These are phyloP conservation scores for Pseudogymnoascus sp. DNA, from an alignment of 2,329 filamentous ascomycete genomes.

Conservation along the genomic window DNA sequence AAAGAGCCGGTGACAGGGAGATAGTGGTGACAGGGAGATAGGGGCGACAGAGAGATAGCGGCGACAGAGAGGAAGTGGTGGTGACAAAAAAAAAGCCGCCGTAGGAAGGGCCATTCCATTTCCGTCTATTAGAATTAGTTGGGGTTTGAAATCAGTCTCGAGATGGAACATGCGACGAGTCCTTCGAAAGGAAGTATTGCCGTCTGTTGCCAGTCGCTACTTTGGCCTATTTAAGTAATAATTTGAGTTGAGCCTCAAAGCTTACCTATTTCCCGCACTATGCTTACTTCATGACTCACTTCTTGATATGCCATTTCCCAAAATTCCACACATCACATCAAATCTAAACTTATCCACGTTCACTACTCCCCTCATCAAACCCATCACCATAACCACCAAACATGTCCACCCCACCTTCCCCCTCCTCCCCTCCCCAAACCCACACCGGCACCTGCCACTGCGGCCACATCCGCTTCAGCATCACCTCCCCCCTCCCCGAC, in stretches of 20 bases:
- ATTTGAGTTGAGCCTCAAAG: background rate
- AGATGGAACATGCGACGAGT: too few relatives aligned
- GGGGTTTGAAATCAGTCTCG: too few relatives aligned
- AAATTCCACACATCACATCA: background rate
- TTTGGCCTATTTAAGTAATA: too few relatives aligned
- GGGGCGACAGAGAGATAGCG: too few relatives aligned
- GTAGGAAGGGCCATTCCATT: too few relatives aligned
- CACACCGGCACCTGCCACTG: constrained; percentile 3
- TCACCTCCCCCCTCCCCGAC: background rate
- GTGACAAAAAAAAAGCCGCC: too few relatives aligned
- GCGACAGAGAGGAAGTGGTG: too few relatives aligned
- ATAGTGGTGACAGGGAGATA: too few relatives aligned
- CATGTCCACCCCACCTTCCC: background rate
- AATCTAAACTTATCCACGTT: background rate
- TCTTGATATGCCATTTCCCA: background rate
- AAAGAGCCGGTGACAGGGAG: too few relatives aligned
- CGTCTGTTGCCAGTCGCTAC: too few relatives aligned
- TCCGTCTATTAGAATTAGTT: too few relatives aligned
- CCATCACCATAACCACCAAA: background rate
- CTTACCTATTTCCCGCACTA: background rate
- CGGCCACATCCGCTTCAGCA: background rate
- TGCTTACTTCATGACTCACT: background rate
- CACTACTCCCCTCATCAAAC: background rate
- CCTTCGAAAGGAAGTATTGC: too few relatives aligned
- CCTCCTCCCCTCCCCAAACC: background rate